phyloP scores from a whole-genome alignment of 148 eudicot species.

The Camellia lanceoleosa region DNA sequence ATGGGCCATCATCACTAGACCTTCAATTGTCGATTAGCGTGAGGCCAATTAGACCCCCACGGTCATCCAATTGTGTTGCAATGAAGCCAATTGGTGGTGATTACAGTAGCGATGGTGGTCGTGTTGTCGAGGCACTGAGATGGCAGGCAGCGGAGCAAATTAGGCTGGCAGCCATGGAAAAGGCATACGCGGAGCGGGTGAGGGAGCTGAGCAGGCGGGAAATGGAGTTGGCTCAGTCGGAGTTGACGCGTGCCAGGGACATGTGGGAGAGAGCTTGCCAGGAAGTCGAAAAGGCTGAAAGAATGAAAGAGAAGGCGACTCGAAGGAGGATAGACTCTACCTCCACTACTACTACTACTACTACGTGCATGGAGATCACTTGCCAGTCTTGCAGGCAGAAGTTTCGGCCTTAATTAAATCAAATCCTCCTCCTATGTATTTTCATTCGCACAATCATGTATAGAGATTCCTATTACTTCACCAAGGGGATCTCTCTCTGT shows the following conservation, averaged over 20 bases:
- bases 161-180: constrained; percentile 69
- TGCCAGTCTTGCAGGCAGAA: constrained; percentile 83
- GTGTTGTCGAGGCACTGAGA: constrained; percentile 45
- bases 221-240: constrained; percentile 80
- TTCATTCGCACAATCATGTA: too few species aligned
- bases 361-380: constrained; percentile 71
- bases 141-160: constrained; percentile 90
- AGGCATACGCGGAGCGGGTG: constrained; percentile 83
- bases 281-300: constrained; percentile 63
- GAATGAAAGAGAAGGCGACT: constrained; percentile 50
- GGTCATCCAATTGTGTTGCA: neutral
- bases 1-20: constrained; percentile 56
- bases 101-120: constrained; percentile 2
- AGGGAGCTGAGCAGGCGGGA: constrained; percentile 75
- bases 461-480: too few species aligned
- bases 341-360: too few species aligned
- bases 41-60: constrained; percentile 24
- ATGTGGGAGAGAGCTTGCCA: constrained; percentile 84
- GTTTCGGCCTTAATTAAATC: constrained; percentile 39
- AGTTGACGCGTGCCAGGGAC: constrained; percentile 71
- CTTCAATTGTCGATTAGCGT: constrained; percentile 72
- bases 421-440: too few species aligned
- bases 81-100: neutral
- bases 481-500: too few species aligned
- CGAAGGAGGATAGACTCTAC: constrained; percentile 19